Evolutionary conservation across 495 filamentous ascomycete genomes (phyloP).

Genomic region (Aspergillus cristatus): DNA sequence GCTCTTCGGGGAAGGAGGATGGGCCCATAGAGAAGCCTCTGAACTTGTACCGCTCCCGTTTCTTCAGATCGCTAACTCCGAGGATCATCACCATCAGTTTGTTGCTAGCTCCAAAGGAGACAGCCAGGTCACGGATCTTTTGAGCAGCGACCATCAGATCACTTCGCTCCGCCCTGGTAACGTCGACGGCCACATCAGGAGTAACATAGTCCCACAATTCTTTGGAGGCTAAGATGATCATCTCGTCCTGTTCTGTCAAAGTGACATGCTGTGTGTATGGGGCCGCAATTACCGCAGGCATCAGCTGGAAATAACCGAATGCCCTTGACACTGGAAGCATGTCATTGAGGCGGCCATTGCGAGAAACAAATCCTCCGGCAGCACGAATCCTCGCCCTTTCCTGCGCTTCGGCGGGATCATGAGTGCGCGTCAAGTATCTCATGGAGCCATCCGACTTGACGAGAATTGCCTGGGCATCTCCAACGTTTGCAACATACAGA

Average conservation of each 20-base stretch:
- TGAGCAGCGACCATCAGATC: conserved; percentile 97
- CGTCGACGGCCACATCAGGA: conserved; percentile 82
- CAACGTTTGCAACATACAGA: conserved; percentile 89
- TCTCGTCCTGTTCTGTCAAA: conserved; percentile 85
- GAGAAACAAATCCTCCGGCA: conserved; percentile 89
- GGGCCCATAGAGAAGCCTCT: conserved; percentile 72
- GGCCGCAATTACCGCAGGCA: conserved; percentile 87
- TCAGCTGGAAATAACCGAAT: conserved; percentile 87
- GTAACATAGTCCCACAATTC: conserved; percentile 93
- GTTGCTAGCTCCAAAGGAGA: conserved; percentile 82
- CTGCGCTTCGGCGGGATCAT: conserved; percentile 75
- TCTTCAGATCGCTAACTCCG: conserved; percentile 81
- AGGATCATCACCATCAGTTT: conserved; percentile 99
- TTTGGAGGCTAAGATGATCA: conserved; percentile 80
- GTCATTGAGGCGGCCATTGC: conserved; percentile 90
- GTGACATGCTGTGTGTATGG: conserved; percentile 72
- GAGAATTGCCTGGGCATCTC: conserved; percentile 88
- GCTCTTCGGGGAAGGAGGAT: conserved; percentile 61
- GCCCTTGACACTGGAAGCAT: conserved; percentile 82
- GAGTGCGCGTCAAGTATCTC: conserved; percentile 75
- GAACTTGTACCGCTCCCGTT: conserved; percentile 61
- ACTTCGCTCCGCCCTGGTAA: conserved; percentile 69
- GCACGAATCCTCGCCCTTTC: conserved; percentile 88
- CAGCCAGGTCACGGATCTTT: conserved; percentile 88
- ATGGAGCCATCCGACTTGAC: conserved; percentile 77